A percentile compares a stretch with the other conserved stretches of the same genome.
phyloP scores from a whole-genome alignment of 2,329 filamentous ascomycete species.

The Zymoseptoria passerinii region DNA sequence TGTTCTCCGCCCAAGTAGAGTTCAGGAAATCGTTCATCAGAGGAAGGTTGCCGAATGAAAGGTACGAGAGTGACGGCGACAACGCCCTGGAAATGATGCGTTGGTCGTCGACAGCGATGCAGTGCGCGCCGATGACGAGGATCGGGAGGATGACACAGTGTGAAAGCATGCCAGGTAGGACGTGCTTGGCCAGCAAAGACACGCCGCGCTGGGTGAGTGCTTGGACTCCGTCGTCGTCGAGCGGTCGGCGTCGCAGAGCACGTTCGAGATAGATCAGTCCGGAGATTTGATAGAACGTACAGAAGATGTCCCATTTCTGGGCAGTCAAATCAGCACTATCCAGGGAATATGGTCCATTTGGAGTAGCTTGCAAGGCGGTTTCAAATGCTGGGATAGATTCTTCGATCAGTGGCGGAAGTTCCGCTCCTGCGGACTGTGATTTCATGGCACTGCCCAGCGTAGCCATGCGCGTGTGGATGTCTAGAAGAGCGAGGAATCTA shows the following conservation, averaged over 20 bases:
- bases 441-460: constrained; percentile 5
- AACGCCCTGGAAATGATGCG: constrained; percentile 3
- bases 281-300: neutral
- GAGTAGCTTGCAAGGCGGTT: neutral
- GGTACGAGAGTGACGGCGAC: constrained; percentile 9
- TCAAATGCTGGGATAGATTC: neutral
- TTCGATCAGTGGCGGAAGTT: neutral
- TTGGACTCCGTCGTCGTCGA: constrained; percentile 8
- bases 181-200: constrained; percentile 3
- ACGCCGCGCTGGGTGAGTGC: constrained; percentile 4
- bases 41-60: constrained; percentile 9
- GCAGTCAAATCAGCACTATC: neutral
- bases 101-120: constrained; percentile 4
- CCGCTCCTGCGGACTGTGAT: neutral
- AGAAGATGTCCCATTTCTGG: neutral
- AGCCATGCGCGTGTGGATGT: constrained; percentile 6
- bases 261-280: neutral
- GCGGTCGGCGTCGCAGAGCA: neutral
- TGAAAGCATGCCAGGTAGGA: constrained; percentile 4
- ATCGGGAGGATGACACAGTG: constrained; percentile 12
- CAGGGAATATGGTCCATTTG: neutral
- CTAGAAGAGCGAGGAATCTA: constrained; percentile 4
- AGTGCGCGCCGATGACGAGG: constrained; percentile 11
- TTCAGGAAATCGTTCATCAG: constrained; percentile 11
- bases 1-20: constrained; percentile 5